Evolutionary conservation across 192 early-diverging fungal genomes (phyloP).

Genomic region (Coemansia sp.): DNA sequence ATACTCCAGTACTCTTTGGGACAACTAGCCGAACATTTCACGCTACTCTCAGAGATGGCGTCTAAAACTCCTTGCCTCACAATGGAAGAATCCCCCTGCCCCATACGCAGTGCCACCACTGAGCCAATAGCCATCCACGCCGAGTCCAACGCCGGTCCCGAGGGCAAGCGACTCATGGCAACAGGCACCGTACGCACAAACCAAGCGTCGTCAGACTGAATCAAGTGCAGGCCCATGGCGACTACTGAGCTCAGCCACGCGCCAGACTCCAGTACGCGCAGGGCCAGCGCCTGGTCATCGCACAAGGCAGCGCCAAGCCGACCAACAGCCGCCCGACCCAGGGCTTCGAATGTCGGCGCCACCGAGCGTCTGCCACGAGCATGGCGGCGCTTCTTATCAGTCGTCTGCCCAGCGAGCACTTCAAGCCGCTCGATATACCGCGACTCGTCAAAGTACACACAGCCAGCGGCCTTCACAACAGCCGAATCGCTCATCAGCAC

Average conservation of each 20-base stretch:
- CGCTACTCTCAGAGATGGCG: conserved; percentile 22
- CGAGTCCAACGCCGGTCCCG: conserved; percentile 6
- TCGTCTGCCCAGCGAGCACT: background rate
- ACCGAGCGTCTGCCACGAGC: background rate
- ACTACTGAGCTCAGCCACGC: conserved; percentile 36
- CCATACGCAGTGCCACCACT: conserved; percentile 26
- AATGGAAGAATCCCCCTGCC: background rate
- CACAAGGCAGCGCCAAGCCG: conserved; percentile 17
- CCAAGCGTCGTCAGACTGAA: conserved; percentile 12
- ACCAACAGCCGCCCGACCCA: conserved; percentile 27
- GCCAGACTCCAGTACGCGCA: conserved; percentile 21
- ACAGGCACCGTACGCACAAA: conserved; percentile 33
- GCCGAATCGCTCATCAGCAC: conserved; percentile 2
- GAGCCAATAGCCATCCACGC: conserved; percentile 38
- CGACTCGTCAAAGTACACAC: background rate
- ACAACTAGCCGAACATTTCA: conserved; percentile 8
- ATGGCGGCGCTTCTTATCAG: background rate
- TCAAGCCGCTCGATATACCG: background rate
- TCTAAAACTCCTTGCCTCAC: conserved; percentile 21
- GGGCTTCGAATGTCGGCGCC: conserved; percentile 23
- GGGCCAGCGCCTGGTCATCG: background rate
- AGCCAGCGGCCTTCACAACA: background rate
- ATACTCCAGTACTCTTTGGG: conserved; percentile 26
- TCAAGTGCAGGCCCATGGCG: conserved; percentile 48
- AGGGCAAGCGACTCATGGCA: conserved; percentile 27